Evolutionary conservation across 192 early-diverging fungal genomes (phyloP).

Genomic region (Entomortierella lignicola): DNA sequence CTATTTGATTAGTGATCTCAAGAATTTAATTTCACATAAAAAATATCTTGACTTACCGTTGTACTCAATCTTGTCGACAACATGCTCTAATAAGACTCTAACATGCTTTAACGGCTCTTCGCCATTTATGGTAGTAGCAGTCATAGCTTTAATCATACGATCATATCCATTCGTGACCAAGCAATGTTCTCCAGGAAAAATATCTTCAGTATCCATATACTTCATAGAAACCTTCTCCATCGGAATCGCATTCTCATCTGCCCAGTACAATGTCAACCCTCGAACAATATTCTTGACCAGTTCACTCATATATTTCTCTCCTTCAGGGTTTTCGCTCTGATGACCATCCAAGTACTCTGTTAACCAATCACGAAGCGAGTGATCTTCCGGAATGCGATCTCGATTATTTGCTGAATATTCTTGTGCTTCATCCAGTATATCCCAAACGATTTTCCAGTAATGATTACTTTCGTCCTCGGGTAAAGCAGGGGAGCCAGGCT

Average conservation of each 20-base stretch:
- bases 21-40: too few relatives aligned
- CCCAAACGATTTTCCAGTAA: slow-evolving; percentile 38
- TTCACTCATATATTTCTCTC: slow-evolving; percentile 21
- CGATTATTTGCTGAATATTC: slow-evolving; percentile 20
- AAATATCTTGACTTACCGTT: slow-evolving; percentile 14
- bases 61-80: slow-evolving; percentile 49
- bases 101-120: slow-evolving; percentile 9
- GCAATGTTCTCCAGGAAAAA: slow-evolving; percentile 48
- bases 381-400: slow-evolving; percentile 21
- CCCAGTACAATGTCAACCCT: slow-evolving; percentile 29
- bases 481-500: slow-evolving; percentile 1
- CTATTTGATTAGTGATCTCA: too few relatives aligned
- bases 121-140: too few relatives aligned
- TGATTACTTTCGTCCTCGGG: slow-evolving; percentile 17
- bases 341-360: slow-evolving; percentile 4
- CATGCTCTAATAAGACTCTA: slow-evolving; percentile 25
- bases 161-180: slow-evolving; percentile 46
- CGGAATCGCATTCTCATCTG: slow-evolving; percentile 49
- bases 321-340: slow-evolving; percentile 20
- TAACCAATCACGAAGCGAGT: slow-evolving; percentile 32
- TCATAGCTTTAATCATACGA: slow-evolving; percentile 33
- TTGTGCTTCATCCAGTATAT: slow-evolving; percentile 33
- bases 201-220: slow-evolving; percentile 50
- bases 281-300: slow-evolving; percentile 5
- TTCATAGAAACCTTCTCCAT: slow-evolving; percentile 37